Percentiles rank a stretch among this genome's conserved stretches.
Evolutionary conservation across 108 stramenopile species (phyloP).

Genomic region (Cyclotella sp.): DNA sequence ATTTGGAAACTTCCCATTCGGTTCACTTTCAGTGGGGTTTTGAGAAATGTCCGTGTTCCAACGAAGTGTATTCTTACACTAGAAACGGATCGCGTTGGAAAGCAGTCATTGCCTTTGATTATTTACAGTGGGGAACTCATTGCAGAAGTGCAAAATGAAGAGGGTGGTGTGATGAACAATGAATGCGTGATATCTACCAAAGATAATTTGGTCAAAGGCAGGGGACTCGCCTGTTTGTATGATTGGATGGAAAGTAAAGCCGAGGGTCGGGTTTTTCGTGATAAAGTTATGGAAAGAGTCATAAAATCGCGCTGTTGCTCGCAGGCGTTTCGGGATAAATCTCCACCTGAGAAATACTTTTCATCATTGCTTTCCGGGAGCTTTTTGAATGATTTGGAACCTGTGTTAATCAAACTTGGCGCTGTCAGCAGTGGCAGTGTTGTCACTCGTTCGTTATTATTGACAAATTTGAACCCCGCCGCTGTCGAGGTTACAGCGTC

Average conservation of each 20-base stretch:
- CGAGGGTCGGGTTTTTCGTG: slow-evolving; percentile 24
- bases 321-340: background rate
- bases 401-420: slow-evolving; percentile 67
- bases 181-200: slow-evolving; percentile 21
- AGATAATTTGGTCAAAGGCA: slow-evolving; percentile 5
- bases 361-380: background rate
- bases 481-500: slow-evolving; percentile 65
- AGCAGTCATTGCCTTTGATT: slow-evolving; percentile 45
- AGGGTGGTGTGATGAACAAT: background rate
- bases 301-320: background rate
- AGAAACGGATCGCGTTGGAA: slow-evolving; percentile 45
- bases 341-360: background rate
- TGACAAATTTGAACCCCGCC: slow-evolving; percentile 79
- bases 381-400: slow-evolving; percentile 21
- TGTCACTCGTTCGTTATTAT: slow-evolving; percentile 51
- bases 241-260: slow-evolving; percentile 28
- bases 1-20: slow-evolving; percentile 38
- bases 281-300: background rate
- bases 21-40: slow-evolving; percentile 23
- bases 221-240: slow-evolving; percentile 28
- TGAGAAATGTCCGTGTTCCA: background rate
- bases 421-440: slow-evolving; percentile 59
- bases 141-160: slow-evolving; percentile 31
- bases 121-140: slow-evolving; percentile 43
- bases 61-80: slow-evolving; percentile 36